Evolutionary conservation across 2,329 filamentous ascomycete species (phyloP).

Genomic region (Fusarium sp.): DNA sequence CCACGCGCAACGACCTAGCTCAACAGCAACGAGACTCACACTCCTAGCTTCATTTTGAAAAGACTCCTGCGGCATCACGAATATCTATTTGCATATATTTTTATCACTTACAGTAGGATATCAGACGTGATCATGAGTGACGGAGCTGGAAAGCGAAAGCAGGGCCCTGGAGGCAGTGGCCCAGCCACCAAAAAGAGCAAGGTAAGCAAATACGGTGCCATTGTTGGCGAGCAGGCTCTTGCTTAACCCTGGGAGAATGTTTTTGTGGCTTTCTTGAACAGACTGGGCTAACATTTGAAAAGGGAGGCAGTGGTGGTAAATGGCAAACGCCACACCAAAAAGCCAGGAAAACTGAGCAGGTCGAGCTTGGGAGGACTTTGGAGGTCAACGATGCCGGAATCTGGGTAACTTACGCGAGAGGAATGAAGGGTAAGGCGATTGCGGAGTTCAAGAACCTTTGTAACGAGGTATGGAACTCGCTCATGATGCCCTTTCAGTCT

Average conservation of each 20-base stretch:
- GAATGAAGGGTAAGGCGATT: conserved; percentile 74
- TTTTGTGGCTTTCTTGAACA: not conserved
- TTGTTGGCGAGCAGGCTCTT: not conserved
- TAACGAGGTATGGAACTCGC: conserved; percentile 60
- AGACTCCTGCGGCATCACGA: not conserved
- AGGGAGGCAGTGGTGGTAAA: conserved; percentile 63
- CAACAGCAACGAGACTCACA: not conserved
- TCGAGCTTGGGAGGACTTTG: conserved; percentile 56
- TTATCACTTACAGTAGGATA: not conserved
- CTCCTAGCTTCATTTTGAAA: not conserved
- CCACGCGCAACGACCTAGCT: conserved; percentile 18
- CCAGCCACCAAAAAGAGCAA: conserved; percentile 51
- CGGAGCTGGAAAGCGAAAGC: conserved; percentile 48
- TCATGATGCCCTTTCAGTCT: not conserved
- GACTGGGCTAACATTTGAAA: conserved; percentile 10
- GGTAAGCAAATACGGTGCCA: conserved; percentile 39
- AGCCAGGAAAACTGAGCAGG: conserved; percentile 54
- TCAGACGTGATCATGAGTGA: conserved; percentile 42
- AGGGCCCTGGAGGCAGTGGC: conserved; percentile 41
- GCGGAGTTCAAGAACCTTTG: conserved; percentile 73
- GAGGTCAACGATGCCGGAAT: conserved; percentile 76
- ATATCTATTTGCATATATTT: not conserved
- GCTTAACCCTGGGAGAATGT: not conserved
- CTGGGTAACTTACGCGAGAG: conserved; percentile 79
- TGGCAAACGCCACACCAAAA: conserved; percentile 70